A percentile compares a stretch with the other conserved stretches of the same genome.
These are phyloP conservation scores for Hanseniaspora mollemarum DNA, from an alignment of 805 yeast species.

Conservation along the genomic window DNA sequence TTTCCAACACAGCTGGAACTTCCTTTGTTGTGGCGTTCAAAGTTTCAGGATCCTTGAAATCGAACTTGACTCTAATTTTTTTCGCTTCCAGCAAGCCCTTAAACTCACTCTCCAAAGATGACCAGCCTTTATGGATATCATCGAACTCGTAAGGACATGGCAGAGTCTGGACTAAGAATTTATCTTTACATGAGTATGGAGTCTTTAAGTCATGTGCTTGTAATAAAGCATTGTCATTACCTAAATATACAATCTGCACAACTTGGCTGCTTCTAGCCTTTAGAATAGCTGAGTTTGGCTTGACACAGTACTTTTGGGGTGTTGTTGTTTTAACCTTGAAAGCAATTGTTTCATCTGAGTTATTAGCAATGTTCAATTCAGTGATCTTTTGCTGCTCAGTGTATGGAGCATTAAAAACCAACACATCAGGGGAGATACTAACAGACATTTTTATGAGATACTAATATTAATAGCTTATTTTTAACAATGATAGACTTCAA, in stretches of 20 bases:
- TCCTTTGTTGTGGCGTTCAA: neutral
- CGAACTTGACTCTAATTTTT: slow-evolving; percentile 54
- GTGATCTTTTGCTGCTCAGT: slow-evolving; percentile 54
- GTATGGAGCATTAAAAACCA: slow-evolving; percentile 75
- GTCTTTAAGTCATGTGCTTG: slow-evolving; percentile 35
- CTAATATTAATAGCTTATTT: neutral
- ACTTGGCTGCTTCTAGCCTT: slow-evolving; percentile 61
- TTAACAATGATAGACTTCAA: neutral
- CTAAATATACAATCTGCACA: slow-evolving; percentile 77
- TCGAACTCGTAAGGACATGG: slow-evolving; percentile 55
- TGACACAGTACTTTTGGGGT: slow-evolving; percentile 87
- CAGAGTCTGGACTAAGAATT: slow-evolving; percentile 77
- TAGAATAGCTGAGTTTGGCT: slow-evolving; percentile 83
- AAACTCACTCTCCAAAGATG: slow-evolving; percentile 51
- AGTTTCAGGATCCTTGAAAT: neutral
- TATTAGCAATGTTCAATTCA: slow-evolving; percentile 41
- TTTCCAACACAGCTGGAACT: neutral
- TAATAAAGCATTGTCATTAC: slow-evolving; percentile 48
- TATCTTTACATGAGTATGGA: slow-evolving; percentile 71
- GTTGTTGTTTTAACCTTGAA: slow-evolving; percentile 98
- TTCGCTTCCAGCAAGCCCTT: slow-evolving; percentile 47
- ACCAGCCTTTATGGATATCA: slow-evolving; percentile 64
- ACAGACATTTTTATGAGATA: slow-evolving; percentile 22
- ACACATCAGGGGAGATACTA: slow-evolving; percentile 60
- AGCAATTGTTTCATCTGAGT: slow-evolving; percentile 52